Evolutionary conservation across 2,329 filamentous ascomycete species (phyloP).

Genomic region (Keithomyces neogunnii): DNA sequence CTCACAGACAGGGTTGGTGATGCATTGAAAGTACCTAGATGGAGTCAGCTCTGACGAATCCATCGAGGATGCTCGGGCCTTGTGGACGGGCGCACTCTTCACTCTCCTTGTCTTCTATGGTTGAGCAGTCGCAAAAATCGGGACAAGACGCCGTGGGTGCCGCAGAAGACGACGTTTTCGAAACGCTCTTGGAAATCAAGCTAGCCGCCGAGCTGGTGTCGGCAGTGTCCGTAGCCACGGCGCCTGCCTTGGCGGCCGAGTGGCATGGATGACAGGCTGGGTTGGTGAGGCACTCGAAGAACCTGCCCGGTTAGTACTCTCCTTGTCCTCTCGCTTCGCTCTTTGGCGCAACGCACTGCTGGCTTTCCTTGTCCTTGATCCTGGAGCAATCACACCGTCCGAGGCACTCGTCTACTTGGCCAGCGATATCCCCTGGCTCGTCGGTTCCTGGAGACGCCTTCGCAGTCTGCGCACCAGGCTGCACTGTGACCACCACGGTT

Average conservation of each 20-base stretch:
- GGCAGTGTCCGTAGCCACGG: not conserved
- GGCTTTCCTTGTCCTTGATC: constrained; percentile 18
- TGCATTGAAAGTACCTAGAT: constrained; percentile 23
- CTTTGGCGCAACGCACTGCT: constrained; percentile 16
- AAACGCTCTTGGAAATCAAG: not conserved
- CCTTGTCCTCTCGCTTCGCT: not conserved
- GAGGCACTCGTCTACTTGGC: not conserved
- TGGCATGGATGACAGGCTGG: constrained; percentile 18
- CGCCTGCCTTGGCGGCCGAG: not conserved
- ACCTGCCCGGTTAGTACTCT: constrained; percentile 14
- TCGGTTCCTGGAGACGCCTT: not conserved
- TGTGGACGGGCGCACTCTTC: constrained; percentile 15
- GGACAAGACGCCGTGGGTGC: constrained; percentile 9
- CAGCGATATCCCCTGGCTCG: not conserved
- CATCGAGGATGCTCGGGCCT: not conserved
- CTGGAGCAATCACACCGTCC: constrained; percentile 18
- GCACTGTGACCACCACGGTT: constrained; percentile 4
- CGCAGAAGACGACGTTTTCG: not conserved
- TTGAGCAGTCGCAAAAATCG: constrained; percentile 17
- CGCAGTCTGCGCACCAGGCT: not conserved
- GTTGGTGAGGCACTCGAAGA: constrained; percentile 27
- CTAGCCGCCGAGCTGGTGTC: not conserved
- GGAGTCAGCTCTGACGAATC: not conserved
- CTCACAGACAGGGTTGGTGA: constrained; percentile 22
- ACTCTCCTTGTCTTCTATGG: constrained; percentile 18